A percentile compares a stretch with the other conserved stretches of the same genome.
Evolutionary conservation across 345 rosid genomes (phyloP).

Genomic region (Populus simonii): DNA sequence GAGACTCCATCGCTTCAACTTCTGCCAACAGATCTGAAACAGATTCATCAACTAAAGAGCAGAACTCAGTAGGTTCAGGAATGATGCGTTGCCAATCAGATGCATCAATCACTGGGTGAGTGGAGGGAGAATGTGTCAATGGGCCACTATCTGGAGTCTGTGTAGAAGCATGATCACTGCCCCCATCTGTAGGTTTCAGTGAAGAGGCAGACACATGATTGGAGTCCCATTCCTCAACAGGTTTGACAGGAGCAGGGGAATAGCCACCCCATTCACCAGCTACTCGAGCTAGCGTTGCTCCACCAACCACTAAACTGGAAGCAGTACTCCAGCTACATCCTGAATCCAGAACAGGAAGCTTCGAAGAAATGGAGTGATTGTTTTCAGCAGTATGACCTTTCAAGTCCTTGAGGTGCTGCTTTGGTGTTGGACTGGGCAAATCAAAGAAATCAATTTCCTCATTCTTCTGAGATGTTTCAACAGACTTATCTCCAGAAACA

Average conservation of each 20-base stretch:
- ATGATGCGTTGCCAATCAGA: constrained; percentile 69
- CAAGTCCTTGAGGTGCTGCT: constrained; percentile 43
- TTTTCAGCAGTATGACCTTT: constrained; percentile 42
- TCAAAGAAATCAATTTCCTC: constrained; percentile 47
- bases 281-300: constrained; percentile 53
- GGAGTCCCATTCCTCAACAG: constrained; percentile 51
- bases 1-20: constrained; percentile 97
- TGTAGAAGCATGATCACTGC: constrained; percentile 52
- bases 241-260: constrained; percentile 38
- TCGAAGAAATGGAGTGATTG: constrained; percentile 48
- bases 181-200: constrained; percentile 44
- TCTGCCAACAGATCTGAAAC: constrained; percentile 99
- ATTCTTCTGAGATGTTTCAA: constrained; percentile 41
- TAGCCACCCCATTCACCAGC: constrained; percentile 53
- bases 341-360: constrained; percentile 50
- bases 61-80: constrained; percentile 59
- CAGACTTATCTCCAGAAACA: constrained; percentile 38
- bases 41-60: constrained; percentile 71
- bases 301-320: constrained; percentile 59
- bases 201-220: constrained; percentile 42
- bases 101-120: constrained; percentile 40
- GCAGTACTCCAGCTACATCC: constrained; percentile 72
- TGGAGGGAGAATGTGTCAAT: constrained; percentile 35
- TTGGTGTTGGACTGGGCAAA: constrained; percentile 47
- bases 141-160: constrained; percentile 61